Conservation (phyloP, 768 basidiomycete genomes). For the Amanita molliuscula region DNA sequence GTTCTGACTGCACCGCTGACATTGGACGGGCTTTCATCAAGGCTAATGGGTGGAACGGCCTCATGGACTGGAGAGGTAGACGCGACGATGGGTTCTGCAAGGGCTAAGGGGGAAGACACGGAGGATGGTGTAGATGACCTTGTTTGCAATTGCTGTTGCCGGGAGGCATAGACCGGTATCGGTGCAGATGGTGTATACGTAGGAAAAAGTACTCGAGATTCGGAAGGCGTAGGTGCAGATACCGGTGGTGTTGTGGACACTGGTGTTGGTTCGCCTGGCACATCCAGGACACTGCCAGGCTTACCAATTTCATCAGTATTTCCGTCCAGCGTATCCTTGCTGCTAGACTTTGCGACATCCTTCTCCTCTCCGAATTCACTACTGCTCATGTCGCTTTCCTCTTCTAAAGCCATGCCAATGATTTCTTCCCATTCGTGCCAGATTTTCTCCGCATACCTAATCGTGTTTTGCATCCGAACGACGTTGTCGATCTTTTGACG, state of each 20-base stretch:
- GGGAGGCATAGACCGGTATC: slow-evolving; percentile 16
- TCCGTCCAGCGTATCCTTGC: slow-evolving; percentile 11
- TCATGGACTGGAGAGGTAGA: slow-evolving; percentile 39
- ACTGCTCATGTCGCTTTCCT: slow-evolving; percentile 34
- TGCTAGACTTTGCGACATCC: slow-evolving; percentile 21
- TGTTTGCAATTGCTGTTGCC: slow-evolving; percentile 49
- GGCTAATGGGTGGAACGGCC: slow-evolving; percentile 53
- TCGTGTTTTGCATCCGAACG: slow-evolving; percentile 93
- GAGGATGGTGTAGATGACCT: slow-evolving; percentile 85
- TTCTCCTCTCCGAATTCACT: slow-evolving; percentile 30
- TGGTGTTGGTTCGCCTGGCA: slow-evolving; percentile 58
- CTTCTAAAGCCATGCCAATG: slow-evolving; percentile 58
- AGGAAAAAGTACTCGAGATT: slow-evolving; percentile 17
- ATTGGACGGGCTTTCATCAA: slow-evolving; percentile 37
- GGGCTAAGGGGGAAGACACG: slow-evolving; percentile 76
- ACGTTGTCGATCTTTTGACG: slow-evolving; percentile 92
- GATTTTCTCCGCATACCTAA: slow-evolving; percentile 93
- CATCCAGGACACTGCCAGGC: slow-evolving; percentile 19
- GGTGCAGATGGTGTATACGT: slow-evolving; percentile 14
- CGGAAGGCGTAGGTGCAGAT: slow-evolving; percentile 19
- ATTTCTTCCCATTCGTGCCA: slow-evolving; percentile 95
- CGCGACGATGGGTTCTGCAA: slow-evolving; percentile 78
- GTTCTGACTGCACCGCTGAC: slow-evolving; percentile 39
- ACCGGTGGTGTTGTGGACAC: slow-evolving; percentile 47
- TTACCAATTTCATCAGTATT: slow-evolving; percentile 12